Conservation (phyloP, 331 rosid species). For the Cydonia oblonga region DNA sequence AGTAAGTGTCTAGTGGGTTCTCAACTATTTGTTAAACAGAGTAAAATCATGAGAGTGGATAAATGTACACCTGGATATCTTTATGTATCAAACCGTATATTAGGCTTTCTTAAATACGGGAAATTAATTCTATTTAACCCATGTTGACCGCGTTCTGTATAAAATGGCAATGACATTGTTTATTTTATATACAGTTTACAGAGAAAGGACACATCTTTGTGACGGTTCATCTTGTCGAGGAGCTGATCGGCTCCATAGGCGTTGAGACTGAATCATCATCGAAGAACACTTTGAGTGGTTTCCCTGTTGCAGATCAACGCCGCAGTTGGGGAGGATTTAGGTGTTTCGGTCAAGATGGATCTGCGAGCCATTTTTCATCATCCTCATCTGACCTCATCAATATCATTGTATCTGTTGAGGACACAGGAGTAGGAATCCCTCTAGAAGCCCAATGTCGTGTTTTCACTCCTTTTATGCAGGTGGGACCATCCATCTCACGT, state of each 20-base stretch:
- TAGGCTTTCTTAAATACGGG: not conserved
- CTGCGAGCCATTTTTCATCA: slow-evolving; percentile 15
- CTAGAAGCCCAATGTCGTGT: slow-evolving; percentile 44
- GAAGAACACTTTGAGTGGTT: slow-evolving; percentile 65
- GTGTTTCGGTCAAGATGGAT: slow-evolving; percentile 30
- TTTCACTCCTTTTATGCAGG: slow-evolving; percentile 73
- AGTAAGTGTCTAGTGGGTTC: slow-evolving; percentile 30
- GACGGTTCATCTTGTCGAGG: slow-evolving; percentile 73
- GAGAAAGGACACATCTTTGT: slow-evolving; percentile 83
- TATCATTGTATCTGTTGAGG: slow-evolving; percentile 61
- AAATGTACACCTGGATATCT: too few relatives aligned
- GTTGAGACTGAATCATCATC: slow-evolving; percentile 51
- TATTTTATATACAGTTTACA: slow-evolving; percentile 52
- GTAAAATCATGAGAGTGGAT: not conserved
- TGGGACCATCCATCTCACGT: slow-evolving; percentile 58
- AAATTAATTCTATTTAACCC: not conserved
- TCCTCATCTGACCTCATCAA: slow-evolving; percentile 29
- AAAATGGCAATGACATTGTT: slow-evolving; percentile 3
- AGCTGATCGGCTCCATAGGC: slow-evolving; percentile 47
- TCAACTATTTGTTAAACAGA: not conserved
- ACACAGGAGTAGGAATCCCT: slow-evolving; percentile 66
- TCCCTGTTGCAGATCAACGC: slow-evolving; percentile 47
- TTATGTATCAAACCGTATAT: not conserved
- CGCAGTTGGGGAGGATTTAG: slow-evolving; percentile 60
- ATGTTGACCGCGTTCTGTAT: not conserved